phyloP scores from a whole-genome alignment of 371 early-diverging fungal genomes.

The Apophysomyces ossiformis region DNA sequence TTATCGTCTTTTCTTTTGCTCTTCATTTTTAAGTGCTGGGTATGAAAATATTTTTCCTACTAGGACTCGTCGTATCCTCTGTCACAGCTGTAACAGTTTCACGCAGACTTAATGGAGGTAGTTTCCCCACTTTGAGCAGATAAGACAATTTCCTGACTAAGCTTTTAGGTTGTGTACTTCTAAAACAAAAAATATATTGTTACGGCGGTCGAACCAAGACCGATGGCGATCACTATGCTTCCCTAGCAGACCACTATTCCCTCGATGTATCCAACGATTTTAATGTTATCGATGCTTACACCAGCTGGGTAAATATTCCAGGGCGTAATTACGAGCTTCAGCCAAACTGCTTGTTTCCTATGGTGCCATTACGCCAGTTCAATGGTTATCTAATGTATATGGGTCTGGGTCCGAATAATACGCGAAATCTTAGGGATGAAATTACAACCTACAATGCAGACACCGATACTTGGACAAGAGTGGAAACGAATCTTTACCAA shows the following conservation, averaged over 20 bases:
- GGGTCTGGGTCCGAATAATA: conserved; percentile 18
- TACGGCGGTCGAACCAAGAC: not conserved
- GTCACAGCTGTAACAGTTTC: too few relatives aligned
- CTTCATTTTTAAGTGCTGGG: too few relatives aligned
- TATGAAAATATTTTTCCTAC: too few relatives aligned
- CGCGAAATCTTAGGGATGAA: conserved; percentile 13
- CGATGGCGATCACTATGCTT: not conserved
- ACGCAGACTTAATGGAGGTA: too few relatives aligned
- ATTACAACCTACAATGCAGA: conserved; percentile 13
- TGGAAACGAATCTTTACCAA: conserved; percentile 7
- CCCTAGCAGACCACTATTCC: not conserved
- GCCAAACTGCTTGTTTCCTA: conserved; percentile 21
- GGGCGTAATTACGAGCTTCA: not conserved
- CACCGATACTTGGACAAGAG: conserved; percentile 18
- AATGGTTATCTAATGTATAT: conserved; percentile 11
- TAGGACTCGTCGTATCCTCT: too few relatives aligned
- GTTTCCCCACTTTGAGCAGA: too few relatives aligned
- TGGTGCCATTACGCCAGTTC: conserved; percentile 11
- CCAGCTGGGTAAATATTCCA: not conserved
- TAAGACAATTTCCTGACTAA: too few relatives aligned
- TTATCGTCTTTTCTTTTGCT: too few relatives aligned
- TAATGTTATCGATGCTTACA: not conserved
- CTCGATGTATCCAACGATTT: conserved; percentile 2
- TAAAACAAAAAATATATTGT: not conserved
- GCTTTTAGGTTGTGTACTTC: not conserved